Evolutionary conservation across 1,139 yeast species (phyloP).

Genomic region (Pichia sp.): DNA sequence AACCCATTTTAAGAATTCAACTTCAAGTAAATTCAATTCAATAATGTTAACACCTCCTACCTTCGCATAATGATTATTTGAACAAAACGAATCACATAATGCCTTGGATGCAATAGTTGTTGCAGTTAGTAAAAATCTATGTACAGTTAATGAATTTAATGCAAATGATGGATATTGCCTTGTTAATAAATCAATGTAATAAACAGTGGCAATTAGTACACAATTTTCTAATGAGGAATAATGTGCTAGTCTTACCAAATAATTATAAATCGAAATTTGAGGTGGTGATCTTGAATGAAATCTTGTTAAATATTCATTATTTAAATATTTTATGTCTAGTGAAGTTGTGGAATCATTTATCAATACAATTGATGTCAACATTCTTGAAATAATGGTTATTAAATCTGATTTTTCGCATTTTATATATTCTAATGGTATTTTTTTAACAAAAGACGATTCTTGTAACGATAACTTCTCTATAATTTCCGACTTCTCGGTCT

Average conservation of each 20-base stretch:
- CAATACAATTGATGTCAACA: constrained; percentile 48
- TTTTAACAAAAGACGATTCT: constrained; percentile 4
- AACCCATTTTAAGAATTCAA: constrained; percentile 77
- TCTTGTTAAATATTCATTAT: constrained; percentile 52
- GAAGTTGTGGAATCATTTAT: constrained; percentile 25
- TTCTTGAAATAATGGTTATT: constrained; percentile 64
- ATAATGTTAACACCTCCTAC: constrained; percentile 90
- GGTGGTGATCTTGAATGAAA: constrained; percentile 95
- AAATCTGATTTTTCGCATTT: constrained; percentile 66
- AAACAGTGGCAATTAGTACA: constrained; percentile 71
- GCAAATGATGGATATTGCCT: constrained; percentile 75
- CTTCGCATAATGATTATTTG: constrained; percentile 88
- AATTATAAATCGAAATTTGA: constrained; percentile 70
- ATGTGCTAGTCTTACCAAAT: constrained; percentile 68
- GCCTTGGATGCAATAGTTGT: constrained; percentile 91
- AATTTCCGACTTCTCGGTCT: neutral
- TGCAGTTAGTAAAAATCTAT: constrained; percentile 82
- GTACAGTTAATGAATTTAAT: constrained; percentile 86
- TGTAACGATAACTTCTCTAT: neutral
- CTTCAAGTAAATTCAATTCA: constrained; percentile 81
- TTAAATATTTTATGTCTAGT: constrained; percentile 19
- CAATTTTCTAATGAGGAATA: constrained; percentile 83
- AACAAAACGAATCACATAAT: constrained; percentile 88
- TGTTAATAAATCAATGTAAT: constrained; percentile 80
- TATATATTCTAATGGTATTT: constrained; percentile 53